Evolutionary conservation across 1,139 yeast species (phyloP).

Genomic region (Blastobotrys apis): DNA sequence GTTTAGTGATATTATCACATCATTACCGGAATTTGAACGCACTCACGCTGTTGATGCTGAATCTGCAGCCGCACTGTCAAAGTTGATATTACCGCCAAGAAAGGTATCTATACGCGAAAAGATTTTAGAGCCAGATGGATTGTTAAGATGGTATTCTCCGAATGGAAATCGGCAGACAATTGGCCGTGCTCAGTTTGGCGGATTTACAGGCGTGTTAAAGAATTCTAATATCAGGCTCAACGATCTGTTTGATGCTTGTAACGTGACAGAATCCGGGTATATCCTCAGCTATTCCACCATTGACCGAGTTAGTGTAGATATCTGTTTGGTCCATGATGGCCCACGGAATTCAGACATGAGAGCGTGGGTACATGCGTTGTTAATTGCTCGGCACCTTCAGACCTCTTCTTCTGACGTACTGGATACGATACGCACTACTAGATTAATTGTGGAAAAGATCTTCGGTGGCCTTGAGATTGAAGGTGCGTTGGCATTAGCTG

Average conservation of each 20-base stretch:
- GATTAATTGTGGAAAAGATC: slow-evolving; percentile 21
- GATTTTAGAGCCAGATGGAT: slow-evolving; percentile 34
- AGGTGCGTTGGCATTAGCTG: slow-evolving; percentile 23
- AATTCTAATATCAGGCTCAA: slow-evolving; percentile 12
- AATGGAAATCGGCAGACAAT: slow-evolving; percentile 1
- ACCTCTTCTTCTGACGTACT: slow-evolving; percentile 15
- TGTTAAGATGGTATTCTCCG: slow-evolving; percentile 27
- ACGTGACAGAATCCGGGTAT: slow-evolving; percentile 22
- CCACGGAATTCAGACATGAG: slow-evolving; percentile 21
- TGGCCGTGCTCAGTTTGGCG: slow-evolving; percentile 11
- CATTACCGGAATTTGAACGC: slow-evolving; percentile 28
- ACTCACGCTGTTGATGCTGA: slow-evolving; percentile 20
- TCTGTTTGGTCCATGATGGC: slow-evolving; percentile 23
- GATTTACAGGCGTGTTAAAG: neutral
- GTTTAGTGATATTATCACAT: slow-evolving; percentile 30
- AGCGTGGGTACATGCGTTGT: slow-evolving; percentile 36
- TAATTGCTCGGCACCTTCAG: slow-evolving; percentile 24
- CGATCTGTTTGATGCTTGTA: slow-evolving; percentile 20
- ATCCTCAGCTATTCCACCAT: slow-evolving; percentile 21
- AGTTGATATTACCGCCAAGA: slow-evolving; percentile 30
- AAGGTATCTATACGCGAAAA: slow-evolving; percentile 29
- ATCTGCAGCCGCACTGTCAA: slow-evolving; percentile 22
- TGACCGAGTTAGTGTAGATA: slow-evolving; percentile 19
- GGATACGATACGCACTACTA: slow-evolving; percentile 25
- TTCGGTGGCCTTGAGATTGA: slow-evolving; percentile 26